phyloP scores from a whole-genome alignment of 2,329 filamentous ascomycete genomes.

The Rhexocercosporidium sp. region DNA sequence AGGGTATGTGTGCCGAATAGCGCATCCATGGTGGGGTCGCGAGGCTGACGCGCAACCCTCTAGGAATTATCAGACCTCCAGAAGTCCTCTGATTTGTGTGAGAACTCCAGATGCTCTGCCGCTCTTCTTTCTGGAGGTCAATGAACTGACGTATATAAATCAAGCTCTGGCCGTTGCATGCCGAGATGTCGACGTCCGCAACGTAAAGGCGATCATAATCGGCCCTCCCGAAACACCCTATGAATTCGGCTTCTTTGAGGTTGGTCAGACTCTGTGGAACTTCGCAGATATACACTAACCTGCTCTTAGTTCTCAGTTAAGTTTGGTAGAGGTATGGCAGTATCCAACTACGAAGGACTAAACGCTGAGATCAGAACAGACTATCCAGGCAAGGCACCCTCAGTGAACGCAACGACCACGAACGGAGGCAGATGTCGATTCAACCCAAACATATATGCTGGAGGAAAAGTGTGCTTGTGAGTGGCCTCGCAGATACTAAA shows the following conservation, averaged over 20 bases:
- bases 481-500: conserved; percentile 42
- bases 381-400: conserved; percentile 75
- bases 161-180: conserved; percentile 85
- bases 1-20: conserved; percentile 60
- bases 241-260: conserved; percentile 97
- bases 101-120: conserved; percentile 42
- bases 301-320: conserved; percentile 70
- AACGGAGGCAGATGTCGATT: conserved; percentile 89
- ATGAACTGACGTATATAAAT: conserved; percentile 32
- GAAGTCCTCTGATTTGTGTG: conserved; percentile 82
- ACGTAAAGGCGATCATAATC: conserved; percentile 85
- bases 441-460: conserved; percentile 95
- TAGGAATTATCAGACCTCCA: conserved; percentile 89
- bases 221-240: conserved; percentile 95
- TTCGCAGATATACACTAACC: conserved; percentile 38
- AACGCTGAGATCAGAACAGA: conserved; percentile 55
- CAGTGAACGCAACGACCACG: conserved; percentile 76
- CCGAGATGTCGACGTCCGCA: conserved; percentile 85
- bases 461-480: conserved; percentile 90
- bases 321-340: conserved; percentile 72
- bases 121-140: background rate
- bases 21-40: conserved; percentile 34
- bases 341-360: background rate
- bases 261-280: conserved; percentile 46
- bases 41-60: conserved; percentile 43